Conservation (phyloP, 2,329 filamentous ascomycete genomes). For the Emergomyces africanus region DNA sequence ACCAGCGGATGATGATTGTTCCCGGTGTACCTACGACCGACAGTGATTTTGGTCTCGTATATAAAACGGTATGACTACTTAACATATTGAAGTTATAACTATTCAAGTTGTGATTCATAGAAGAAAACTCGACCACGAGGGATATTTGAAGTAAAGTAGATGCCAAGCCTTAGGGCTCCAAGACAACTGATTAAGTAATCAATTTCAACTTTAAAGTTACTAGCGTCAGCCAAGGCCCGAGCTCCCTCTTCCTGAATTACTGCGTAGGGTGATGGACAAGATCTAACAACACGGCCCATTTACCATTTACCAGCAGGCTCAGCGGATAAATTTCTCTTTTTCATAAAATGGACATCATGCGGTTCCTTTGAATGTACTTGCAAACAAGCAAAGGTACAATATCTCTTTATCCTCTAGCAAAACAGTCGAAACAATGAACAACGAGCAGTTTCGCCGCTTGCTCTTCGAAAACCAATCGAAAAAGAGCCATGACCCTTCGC, state of each 20-base stretch:
- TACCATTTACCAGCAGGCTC: too few species aligned
- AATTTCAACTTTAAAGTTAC: background rate
- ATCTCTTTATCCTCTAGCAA: background rate
- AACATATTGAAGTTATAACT: background rate
- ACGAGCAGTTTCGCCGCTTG: constrained; percentile 81
- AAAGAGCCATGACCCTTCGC: constrained; percentile 14
- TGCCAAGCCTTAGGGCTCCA: too few species aligned
- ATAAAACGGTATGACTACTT: background rate
- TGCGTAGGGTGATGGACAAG: too few species aligned
- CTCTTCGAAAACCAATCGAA: constrained; percentile 43
- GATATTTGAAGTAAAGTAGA: too few species aligned
- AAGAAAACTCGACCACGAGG: background rate
- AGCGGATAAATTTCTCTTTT: too few species aligned
- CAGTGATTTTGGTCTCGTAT: background rate
- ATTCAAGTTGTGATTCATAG: background rate
- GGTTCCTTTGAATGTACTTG: too few species aligned
- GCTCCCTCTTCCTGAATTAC: too few species aligned
- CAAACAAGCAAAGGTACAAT: background rate
- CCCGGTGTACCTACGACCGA: background rate
- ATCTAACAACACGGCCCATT: too few species aligned
- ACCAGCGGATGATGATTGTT: background rate
- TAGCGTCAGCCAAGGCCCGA: too few species aligned
- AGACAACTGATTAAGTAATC: background rate
- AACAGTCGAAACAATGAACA: constrained; percentile 56
- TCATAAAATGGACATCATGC: background rate